A percentile compares a stretch with the other conserved stretches of the same genome.
phyloP scores from a whole-genome alignment of 768 basidiomycete species.

The Tylopilus sp. region DNA sequence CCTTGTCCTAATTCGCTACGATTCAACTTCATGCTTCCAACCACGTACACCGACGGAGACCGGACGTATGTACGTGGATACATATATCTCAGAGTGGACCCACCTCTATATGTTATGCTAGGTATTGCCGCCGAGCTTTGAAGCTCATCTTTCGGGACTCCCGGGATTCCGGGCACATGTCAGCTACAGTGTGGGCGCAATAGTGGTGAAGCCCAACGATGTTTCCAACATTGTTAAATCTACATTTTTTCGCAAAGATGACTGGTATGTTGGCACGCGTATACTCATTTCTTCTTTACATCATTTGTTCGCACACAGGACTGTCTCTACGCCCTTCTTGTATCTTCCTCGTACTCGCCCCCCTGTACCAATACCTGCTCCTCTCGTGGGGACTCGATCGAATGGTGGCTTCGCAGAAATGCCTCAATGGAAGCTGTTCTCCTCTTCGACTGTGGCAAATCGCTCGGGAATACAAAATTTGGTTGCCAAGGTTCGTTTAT shows the following conservation, averaged over 20 bases:
- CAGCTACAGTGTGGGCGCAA: slow-evolving; percentile 56
- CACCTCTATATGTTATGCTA: slow-evolving; percentile 24
- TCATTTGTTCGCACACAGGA: slow-evolving; percentile 31
- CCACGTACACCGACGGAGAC: slow-evolving; percentile 52
- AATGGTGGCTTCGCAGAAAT: slow-evolving; percentile 41
- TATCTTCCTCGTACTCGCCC: slow-evolving; percentile 69
- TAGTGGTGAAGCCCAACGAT: slow-evolving; percentile 46
- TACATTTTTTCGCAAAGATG: slow-evolving; percentile 49
- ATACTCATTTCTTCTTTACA: background rate
- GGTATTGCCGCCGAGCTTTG: slow-evolving; percentile 69
- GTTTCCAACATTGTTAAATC: slow-evolving; percentile 48
- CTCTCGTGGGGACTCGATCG: slow-evolving; percentile 31
- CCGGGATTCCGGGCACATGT: slow-evolving; percentile 70
- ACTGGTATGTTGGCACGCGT: slow-evolving; percentile 41
- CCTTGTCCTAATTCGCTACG: slow-evolving; percentile 51
- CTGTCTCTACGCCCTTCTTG: slow-evolving; percentile 56
- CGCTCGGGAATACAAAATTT: slow-evolving; percentile 39
- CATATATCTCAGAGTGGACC: slow-evolving; percentile 1
- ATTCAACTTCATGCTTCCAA: slow-evolving; percentile 58
- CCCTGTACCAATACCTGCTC: slow-evolving; percentile 45
- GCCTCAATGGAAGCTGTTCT: slow-evolving; percentile 49
- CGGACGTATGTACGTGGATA: slow-evolving; percentile 52
- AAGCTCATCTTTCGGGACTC: slow-evolving; percentile 63
- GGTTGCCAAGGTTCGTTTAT: slow-evolving; percentile 26
- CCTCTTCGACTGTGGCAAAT: slow-evolving; percentile 41